Conservation (phyloP, 1,139 yeast species). For the Yamadazyma epiphylla region DNA sequence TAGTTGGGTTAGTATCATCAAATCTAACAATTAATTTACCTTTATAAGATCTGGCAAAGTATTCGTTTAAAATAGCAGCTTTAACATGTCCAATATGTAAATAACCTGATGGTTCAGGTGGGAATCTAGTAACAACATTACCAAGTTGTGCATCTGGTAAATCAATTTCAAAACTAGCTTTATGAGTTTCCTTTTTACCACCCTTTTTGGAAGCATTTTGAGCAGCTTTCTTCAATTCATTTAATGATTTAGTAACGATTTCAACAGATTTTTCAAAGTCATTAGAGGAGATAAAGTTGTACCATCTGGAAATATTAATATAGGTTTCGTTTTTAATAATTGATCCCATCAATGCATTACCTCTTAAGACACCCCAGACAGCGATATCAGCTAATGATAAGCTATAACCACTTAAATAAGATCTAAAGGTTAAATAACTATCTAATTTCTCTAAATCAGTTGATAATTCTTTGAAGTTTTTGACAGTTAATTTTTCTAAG, state of each 20-base stretch:
- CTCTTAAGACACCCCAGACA: conserved; percentile 90
- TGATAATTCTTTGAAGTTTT: conserved; percentile 83
- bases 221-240: conserved; percentile 70
- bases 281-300: conserved; percentile 60
- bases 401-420: conserved; percentile 67
- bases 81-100: conserved; percentile 94
- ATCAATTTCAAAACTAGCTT: conserved; percentile 91
- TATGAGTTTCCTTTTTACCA: conserved; percentile 73
- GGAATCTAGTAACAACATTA: conserved; percentile 95
- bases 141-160: conserved; percentile 89
- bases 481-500: conserved; percentile 63
- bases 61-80: conserved; percentile 93
- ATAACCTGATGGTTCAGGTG: conserved; percentile 90
- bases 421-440: conserved; percentile 77
- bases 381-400: conserved; percentile 78
- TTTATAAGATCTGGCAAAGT: conserved; percentile 88
- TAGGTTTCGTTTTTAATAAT: conserved; percentile 80
- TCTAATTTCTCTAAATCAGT: conserved; percentile 73
- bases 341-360: conserved; percentile 90
- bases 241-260: conserved; percentile 59
- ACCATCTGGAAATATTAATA: conserved; percentile 92
- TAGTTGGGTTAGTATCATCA: conserved; percentile 95
- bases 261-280: conserved; percentile 75
- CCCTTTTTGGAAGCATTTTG: conserved; percentile 45
- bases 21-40: conserved; percentile 94